Conservation (phyloP, 2,329 filamentous ascomycete genomes). For the Cladobotryum protrusum region DNA sequence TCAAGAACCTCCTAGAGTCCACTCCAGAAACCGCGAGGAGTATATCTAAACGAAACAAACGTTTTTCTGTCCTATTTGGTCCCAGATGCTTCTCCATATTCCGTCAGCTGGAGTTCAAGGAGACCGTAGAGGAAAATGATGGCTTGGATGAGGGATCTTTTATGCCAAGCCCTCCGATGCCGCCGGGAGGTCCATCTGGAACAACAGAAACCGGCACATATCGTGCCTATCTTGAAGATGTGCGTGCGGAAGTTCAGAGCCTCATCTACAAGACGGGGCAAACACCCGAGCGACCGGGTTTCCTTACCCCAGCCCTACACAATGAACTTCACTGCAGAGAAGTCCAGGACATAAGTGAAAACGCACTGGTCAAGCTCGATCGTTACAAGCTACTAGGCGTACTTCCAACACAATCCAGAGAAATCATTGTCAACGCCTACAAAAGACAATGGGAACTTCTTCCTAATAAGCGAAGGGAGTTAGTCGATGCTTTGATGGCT, state of each 20-base stretch:
- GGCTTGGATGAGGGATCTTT: conserved; percentile 35
- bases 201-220: conserved; percentile 34
- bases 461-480: conserved; percentile 22
- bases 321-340: conserved; percentile 26
- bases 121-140: conserved; percentile 31
- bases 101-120: conserved; percentile 42
- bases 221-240: conserved; percentile 44
- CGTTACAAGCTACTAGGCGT: conserved; percentile 33
- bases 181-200: conserved; percentile 25
- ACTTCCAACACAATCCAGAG: conserved; percentile 29
- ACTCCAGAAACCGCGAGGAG: conserved; percentile 32
- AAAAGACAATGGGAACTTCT: conserved; percentile 34
- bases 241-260: conserved; percentile 43
- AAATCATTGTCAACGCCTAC: conserved; percentile 34
- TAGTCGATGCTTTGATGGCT: conserved; percentile 28
- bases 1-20: conserved; percentile 42
- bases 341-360: conserved; percentile 20
- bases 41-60: conserved; percentile 52
- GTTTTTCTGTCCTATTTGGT: conserved; percentile 49
- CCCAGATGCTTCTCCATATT: conserved; percentile 44
- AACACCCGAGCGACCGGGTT: conserved; percentile 22
- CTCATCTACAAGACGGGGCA: conserved; percentile 32
- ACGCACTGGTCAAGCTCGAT: conserved; percentile 25
- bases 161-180: conserved; percentile 29
- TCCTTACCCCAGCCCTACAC: conserved; percentile 28